A percentile compares a stretch with the other conserved stretches of the same genome.
phyloP scores from a whole-genome alignment of 257 asterid species.

The Marsdenia floribunda region DNA sequence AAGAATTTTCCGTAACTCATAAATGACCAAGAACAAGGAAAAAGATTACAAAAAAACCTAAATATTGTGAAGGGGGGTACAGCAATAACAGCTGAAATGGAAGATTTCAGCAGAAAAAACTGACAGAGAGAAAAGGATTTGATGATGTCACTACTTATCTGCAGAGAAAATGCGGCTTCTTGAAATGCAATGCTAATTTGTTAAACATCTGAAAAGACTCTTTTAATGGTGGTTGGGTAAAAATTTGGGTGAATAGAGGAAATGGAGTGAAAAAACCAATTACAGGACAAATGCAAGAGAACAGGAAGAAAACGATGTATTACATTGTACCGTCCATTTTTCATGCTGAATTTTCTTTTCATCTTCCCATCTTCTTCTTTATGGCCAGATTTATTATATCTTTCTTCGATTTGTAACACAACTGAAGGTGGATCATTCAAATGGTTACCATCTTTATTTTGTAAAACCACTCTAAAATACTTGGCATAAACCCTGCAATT shows the following conservation, averaged over 20 bases:
- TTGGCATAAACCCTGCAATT: slow-evolving; percentile 45
- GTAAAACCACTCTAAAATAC: slow-evolving; percentile 47
- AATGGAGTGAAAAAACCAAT: neutral
- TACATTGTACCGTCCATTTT: slow-evolving; percentile 80
- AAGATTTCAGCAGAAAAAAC: neutral
- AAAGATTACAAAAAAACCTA: neutral
- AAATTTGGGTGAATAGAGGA: neutral
- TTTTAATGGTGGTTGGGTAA: neutral
- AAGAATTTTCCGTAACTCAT: neutral
- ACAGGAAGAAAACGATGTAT: slow-evolving; percentile 25
- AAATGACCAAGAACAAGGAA: neutral
- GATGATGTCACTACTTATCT: neutral
- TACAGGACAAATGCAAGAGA: neutral
- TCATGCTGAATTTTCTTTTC: slow-evolving; percentile 30
- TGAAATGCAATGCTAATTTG: neutral
- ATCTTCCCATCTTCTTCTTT: slow-evolving; percentile 26
- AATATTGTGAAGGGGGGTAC: neutral
- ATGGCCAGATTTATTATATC: slow-evolving; percentile 5
- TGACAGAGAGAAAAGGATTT: neutral
- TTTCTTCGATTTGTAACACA: slow-evolving; percentile 18
- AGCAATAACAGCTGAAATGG: too few relatives aligned
- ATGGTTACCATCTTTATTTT: slow-evolving; percentile 16
- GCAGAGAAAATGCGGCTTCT: neutral
- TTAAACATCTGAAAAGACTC: neutral
- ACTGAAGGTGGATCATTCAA: slow-evolving; percentile 32